A percentile compares a stretch with the other conserved stretches of the same genome.
Evolutionary conservation across 768 basidiomycete species (phyloP).

Genomic region (Boletus subcaerulescens): DNA sequence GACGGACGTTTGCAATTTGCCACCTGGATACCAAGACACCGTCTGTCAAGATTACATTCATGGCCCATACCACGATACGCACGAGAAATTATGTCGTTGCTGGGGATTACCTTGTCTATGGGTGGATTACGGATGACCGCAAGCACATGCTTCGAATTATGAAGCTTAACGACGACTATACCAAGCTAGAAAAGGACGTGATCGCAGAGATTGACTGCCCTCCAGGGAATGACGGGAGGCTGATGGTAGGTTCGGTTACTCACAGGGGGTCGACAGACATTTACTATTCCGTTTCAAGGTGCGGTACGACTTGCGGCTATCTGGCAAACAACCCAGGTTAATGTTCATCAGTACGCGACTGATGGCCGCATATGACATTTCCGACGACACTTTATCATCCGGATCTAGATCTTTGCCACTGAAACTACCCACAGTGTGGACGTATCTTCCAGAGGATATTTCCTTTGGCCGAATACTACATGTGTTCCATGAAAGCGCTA

Average conservation of each 20-base stretch:
- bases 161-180: conserved; percentile 28
- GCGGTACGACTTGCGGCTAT: conserved; percentile 29
- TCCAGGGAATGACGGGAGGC: conserved; percentile 22
- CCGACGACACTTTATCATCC: conserved; percentile 13
- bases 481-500: conserved; percentile 25
- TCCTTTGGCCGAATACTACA: conserved; percentile 29
- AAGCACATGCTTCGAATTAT: conserved; percentile 29
- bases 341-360: conserved; percentile 27
- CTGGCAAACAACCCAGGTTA: conserved; percentile 23
- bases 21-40: conserved; percentile 26
- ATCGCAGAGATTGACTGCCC: conserved; percentile 29
- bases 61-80: conserved; percentile 20
- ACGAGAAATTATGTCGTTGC: conserved; percentile 25
- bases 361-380: conserved; percentile 30
- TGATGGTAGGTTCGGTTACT: conserved; percentile 19
- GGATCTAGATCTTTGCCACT: conserved; percentile 4
- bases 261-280: not conserved
- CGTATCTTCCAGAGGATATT: conserved; percentile 16
- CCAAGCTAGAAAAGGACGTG: conserved; percentile 18
- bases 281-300: conserved; percentile 12
- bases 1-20: conserved; percentile 27
- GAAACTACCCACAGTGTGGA: conserved; percentile 18
- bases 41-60: conserved; percentile 25
- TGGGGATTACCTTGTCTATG: conserved; percentile 27
- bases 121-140: conserved; percentile 31